Conservation (phyloP, 169 alveolate species). For the Cryptosporidium xiaoi region DNA sequence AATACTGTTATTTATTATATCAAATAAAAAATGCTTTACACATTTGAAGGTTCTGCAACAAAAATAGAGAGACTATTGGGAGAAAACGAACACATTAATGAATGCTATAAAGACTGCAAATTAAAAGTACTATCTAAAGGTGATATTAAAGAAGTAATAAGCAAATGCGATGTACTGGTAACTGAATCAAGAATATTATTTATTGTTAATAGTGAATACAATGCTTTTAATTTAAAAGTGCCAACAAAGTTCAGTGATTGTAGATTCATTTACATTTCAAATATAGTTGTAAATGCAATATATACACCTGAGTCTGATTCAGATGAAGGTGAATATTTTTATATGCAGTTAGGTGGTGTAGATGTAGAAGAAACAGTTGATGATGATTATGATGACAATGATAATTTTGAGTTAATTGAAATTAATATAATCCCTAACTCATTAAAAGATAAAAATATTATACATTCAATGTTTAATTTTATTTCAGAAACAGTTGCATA, state of each 20-base stretch:
- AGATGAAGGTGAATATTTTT: not conserved
- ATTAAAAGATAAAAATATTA: not conserved
- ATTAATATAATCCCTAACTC: slow-evolving; percentile 17
- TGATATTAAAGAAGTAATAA: not conserved
- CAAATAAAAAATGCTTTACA: not conserved
- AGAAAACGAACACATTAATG: slow-evolving; percentile 38
- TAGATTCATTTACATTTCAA: slow-evolving; percentile 20
- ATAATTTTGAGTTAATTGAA: slow-evolving; percentile 6
- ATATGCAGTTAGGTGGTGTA: slow-evolving; percentile 10
- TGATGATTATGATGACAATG: not conserved
- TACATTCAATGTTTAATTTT: slow-evolving; percentile 29
- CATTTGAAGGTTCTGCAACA: not conserved
- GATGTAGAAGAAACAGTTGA: not conserved
- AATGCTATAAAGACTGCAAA: slow-evolving; percentile 15
- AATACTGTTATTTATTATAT: not conserved
- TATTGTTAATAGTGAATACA: slow-evolving; percentile 1
- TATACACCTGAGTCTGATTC: slow-evolving; percentile 2
- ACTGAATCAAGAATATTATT: slow-evolving; percentile 38
- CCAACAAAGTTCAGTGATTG: slow-evolving; percentile 20
- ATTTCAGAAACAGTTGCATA: slow-evolving; percentile 51
- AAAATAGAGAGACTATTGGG: not conserved
- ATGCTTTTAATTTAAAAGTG: slow-evolving; percentile 3
- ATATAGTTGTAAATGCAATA: slow-evolving; percentile 46
- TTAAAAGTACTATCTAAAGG: not conserved
- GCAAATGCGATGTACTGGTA: slow-evolving; percentile 1